These are phyloP conservation scores for Boletus vinaceobasis DNA, from an alignment of 768 basidiomycete genomes.

Conservation along the genomic window DNA sequence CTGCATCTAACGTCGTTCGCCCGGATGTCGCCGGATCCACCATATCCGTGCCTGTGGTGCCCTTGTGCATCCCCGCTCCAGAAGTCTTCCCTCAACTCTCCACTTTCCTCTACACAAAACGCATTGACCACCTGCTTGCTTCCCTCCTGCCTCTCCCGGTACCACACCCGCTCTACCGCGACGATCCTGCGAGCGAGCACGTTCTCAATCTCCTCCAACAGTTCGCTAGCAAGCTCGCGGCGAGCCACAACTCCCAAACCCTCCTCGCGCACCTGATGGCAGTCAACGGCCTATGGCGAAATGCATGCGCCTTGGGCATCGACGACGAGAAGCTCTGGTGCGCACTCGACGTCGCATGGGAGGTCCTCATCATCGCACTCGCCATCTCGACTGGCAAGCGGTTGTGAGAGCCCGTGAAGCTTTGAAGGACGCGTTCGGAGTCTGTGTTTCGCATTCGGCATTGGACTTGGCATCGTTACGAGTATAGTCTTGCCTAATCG, in stretches of 20 bases:
- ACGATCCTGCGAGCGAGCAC: constrained; percentile 20
- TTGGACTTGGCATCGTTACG: constrained; percentile 12
- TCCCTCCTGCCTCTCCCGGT: constrained; percentile 53
- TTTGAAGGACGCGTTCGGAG: background rate
- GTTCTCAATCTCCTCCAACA: constrained; percentile 11
- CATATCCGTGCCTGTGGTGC: constrained; percentile 56
- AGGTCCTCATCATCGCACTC: constrained; percentile 42
- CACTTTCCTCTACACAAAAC: constrained; percentile 66
- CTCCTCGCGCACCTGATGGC: constrained; percentile 36
- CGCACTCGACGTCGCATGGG: constrained; percentile 50
- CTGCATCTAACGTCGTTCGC: constrained; percentile 10
- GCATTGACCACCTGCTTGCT: constrained; percentile 53
- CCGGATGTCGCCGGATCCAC: constrained; percentile 18
- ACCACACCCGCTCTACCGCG: constrained; percentile 23
- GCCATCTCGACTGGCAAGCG: constrained; percentile 26
- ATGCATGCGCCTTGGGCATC: constrained; percentile 48
- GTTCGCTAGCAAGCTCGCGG: constrained; percentile 17
- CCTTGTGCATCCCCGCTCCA: constrained; percentile 67
- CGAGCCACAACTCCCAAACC: constrained; percentile 12
- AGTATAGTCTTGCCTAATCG: constrained; percentile 6
- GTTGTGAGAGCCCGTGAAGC: constrained; percentile 1
- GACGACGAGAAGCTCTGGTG: constrained; percentile 46
- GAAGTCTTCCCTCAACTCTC: constrained; percentile 65
- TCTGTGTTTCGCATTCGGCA: background rate
- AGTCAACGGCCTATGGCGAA: constrained; percentile 50